Evolutionary conservation across 2,329 filamentous ascomycete species (phyloP).

Genomic region (Xylaria sp.): DNA sequence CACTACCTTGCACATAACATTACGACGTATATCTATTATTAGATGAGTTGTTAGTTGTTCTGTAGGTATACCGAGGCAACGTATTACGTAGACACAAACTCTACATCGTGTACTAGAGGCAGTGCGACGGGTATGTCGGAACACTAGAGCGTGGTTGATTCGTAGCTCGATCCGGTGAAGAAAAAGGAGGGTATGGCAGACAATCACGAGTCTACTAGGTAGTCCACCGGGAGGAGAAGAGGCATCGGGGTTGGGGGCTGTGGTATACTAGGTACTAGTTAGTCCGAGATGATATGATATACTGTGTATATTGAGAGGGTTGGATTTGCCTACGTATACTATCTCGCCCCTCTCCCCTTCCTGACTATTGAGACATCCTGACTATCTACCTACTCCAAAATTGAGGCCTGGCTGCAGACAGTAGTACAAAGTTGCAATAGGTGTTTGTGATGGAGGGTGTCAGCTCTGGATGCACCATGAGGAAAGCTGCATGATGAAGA

Average conservation of each 20-base stretch:
- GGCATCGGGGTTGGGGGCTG: background rate
- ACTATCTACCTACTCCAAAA: background rate
- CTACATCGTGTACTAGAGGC: background rate
- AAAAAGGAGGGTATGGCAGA: background rate
- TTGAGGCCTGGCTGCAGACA: background rate
- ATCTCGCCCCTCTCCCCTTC: background rate
- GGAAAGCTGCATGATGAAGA: conserved; percentile 20
- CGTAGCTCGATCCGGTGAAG: background rate
- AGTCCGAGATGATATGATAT: background rate
- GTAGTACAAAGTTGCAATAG: too few species aligned
- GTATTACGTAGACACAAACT: background rate
- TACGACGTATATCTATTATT: conserved; percentile 4
- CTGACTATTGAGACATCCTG: background rate
- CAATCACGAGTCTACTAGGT: background rate
- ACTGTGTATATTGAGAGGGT: background rate
- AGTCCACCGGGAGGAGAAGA: background rate
- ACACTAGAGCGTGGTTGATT: background rate
- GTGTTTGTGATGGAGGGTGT: conserved; percentile 19
- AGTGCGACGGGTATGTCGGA: conserved; percentile 20
- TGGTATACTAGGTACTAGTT: background rate
- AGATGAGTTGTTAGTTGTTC: background rate
- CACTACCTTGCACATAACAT: background rate
- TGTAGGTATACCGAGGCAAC: background rate
- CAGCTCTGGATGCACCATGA: conserved; percentile 18
- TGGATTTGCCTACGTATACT: background rate